Base-by-base conservation (phyloP, 768 basidiomycete genomes). In the Lactarius pseudohatsudake region DNA sequence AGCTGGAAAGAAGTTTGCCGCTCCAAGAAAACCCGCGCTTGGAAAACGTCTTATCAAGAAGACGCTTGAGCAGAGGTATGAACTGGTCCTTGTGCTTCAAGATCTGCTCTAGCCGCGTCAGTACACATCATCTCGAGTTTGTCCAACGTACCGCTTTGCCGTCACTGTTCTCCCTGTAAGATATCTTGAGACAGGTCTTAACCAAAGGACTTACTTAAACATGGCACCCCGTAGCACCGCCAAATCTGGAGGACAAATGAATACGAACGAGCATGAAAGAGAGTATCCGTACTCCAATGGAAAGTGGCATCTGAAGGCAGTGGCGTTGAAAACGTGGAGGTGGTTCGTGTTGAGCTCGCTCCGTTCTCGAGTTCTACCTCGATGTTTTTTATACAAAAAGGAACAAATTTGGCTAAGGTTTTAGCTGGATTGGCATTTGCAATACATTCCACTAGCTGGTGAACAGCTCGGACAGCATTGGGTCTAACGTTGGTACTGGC, bases 401-500 rank as follows among this genome's bases (percentile, higher is more conserved):
- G 85, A 67, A 93, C 81, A 76, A 96, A 92, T 71, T 86, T 90
- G 22, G 83, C 86, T 57, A 95, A 78, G 1, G 90, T 90, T 77
- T 93, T 93, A 59, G 74, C 78, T 4, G 93, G 86, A 71, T 92
- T 78, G 22, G 91, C 90, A 65, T 92, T 90, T 4, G 93, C 89
- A 28, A 96, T 84, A 72, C 91, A 92, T 76, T 91, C 87, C 40
- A 95, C 89, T 4, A 97, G 80, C 70, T 92, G 88, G 71, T 94
- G 91, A 32, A 95, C 90, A 3, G 90, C 91, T 63, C 91, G 86
- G 53, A 94, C 91, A 28, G 92, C 90, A 75, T 95, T 96, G 30
- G 91, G 82, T 30, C 92, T 88, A 32, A 92, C 89, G 67, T 87
- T 90, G 16, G 85, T 87, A 71, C 87, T 90, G 18, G 88, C 88